These are phyloP conservation scores for Pseudonitzschia delicatissima DNA, from an alignment of 108 stramenopile species.

Conservation along the genomic window DNA sequence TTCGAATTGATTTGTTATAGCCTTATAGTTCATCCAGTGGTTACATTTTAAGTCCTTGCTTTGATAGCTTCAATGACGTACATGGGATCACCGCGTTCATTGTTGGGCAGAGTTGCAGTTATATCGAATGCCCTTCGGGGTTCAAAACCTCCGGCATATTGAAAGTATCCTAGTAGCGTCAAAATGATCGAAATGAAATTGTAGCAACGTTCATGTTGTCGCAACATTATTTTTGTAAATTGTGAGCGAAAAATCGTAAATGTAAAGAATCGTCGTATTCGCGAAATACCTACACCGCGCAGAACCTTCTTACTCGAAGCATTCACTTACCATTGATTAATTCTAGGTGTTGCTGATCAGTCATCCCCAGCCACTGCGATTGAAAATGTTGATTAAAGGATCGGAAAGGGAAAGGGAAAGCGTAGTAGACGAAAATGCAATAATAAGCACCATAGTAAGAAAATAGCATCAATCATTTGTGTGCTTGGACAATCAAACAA, in stretches of 20 bases:
- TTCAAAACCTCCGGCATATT: constrained; percentile 62
- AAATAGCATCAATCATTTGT: not conserved
- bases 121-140: constrained; percentile 71
- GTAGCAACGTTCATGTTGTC: not conserved
- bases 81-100: constrained; percentile 71
- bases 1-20: too few relatives aligned
- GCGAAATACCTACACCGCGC: too few relatives aligned
- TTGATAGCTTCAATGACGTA: constrained; percentile 71
- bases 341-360: constrained; percentile 92
- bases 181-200: not conserved
- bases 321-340: constrained; percentile 61
- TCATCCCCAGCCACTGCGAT: constrained; percentile 80
- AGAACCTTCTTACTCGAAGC: too few relatives aligned
- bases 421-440: not conserved
- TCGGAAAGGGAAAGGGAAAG: not conserved
- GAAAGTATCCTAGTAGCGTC: too few relatives aligned
- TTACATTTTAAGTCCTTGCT: too few relatives aligned
- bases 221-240: not conserved
- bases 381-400: not conserved
- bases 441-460: not conserved
- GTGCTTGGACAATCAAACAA: not conserved
- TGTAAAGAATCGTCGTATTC: too few relatives aligned
- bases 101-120: constrained; percentile 58
- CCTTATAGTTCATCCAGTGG: too few relatives aligned
- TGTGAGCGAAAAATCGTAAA: not conserved